Evolutionary conservation across 1,139 yeast species (phyloP).

Genomic region (Debaryomycetaceae sp.): DNA sequence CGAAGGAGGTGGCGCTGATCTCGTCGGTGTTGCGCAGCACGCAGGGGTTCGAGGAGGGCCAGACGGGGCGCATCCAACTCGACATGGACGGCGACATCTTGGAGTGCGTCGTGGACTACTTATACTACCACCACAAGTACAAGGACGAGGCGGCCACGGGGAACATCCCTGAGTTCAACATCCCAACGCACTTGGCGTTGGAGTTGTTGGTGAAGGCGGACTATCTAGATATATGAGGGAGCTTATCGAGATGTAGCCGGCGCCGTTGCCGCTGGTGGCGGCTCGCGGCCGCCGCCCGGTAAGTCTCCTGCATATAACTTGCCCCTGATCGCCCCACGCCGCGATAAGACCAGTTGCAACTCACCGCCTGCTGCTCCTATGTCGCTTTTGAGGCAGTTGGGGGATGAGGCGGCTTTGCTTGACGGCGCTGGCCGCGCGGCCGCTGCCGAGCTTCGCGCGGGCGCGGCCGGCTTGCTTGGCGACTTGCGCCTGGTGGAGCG

Average conservation of each 20-base stretch:
- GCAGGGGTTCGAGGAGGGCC: conserved; percentile 55
- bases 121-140: conserved; percentile 72
- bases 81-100: conserved; percentile 73
- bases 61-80: conserved; percentile 44
- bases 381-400: conserved; percentile 27
- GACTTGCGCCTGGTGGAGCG: conserved; percentile 27
- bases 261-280: too few relatives aligned
- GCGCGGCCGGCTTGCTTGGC: conserved; percentile 22
- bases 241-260: neutral
- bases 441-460: conserved; percentile 18
- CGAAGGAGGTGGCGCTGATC: conserved; percentile 75
- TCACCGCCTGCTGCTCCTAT: too few relatives aligned
- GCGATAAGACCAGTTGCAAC: neutral
- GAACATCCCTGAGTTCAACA: conserved; percentile 76
- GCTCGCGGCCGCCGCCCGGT: too few relatives aligned
- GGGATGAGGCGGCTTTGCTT: conserved; percentile 23
- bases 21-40: conserved; percentile 77
- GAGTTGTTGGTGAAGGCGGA: conserved; percentile 92
- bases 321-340: too few relatives aligned
- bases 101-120: conserved; percentile 80
- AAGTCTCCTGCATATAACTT: too few relatives aligned
- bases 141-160: conserved; percentile 52
- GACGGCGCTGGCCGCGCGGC: conserved; percentile 20
- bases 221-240: conserved; percentile 54
- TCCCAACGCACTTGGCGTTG: conserved; percentile 91